Conservation (phyloP, 352 stramenopile genomes). For the Globisporangium abappressorium region DNA sequence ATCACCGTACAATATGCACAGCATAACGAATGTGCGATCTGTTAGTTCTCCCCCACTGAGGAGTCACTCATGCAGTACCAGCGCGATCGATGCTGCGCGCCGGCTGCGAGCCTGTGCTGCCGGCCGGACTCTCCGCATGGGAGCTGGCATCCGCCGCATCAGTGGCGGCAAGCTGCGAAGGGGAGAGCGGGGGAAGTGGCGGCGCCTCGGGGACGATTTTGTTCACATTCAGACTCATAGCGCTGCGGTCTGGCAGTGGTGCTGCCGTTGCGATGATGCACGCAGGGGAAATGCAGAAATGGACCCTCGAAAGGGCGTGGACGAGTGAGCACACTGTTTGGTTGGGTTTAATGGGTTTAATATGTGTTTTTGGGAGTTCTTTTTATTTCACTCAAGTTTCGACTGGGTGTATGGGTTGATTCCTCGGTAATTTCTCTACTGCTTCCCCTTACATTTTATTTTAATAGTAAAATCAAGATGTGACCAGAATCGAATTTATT, state of each 20-base stretch:
- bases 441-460: too few species aligned
- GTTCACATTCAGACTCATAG: slow-evolving; percentile 18
- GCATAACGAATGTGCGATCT: neutral
- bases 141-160: neutral
- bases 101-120: neutral
- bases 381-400: neutral
- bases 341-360: too few species aligned
- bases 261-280: too few species aligned
- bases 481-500: too few species aligned
- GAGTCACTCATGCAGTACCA: slow-evolving; percentile 3
- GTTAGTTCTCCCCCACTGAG: neutral
- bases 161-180: neutral
- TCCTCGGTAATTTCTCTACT: too few species aligned
- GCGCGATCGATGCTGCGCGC: slow-evolving; percentile 21
- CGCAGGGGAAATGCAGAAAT: neutral
- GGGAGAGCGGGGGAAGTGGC: neutral
- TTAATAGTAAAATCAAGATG: neutral
- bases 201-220: slow-evolving; percentile 15
- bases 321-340: too few species aligned
- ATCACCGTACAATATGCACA: neutral
- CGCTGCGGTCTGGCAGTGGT: neutral
- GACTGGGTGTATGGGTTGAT: too few species aligned
- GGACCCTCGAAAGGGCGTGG: neutral
- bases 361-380: neutral
- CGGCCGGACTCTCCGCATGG: neutral